Conservation (phyloP, 23 red algal genomes). For the Agarophyton chilense region DNA sequence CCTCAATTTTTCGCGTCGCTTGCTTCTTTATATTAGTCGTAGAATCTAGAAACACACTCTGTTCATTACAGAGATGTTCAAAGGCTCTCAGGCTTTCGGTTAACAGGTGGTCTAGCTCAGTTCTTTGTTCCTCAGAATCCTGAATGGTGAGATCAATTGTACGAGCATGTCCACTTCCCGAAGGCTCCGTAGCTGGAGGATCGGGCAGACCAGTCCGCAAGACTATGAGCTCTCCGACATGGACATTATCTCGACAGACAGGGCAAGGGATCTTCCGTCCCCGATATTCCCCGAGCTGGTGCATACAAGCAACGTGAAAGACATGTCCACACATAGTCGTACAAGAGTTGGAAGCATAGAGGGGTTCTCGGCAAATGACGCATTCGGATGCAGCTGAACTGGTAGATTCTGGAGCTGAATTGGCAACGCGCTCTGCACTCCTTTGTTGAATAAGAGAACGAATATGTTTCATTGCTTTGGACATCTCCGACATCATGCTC, state of each 20-base stretch:
- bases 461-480: neutral
- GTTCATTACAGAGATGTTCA: neutral
- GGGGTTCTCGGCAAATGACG: neutral
- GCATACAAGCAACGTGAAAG: slow-evolving; percentile 4
- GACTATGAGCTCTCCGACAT: neutral
- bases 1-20: neutral
- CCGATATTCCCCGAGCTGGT: neutral
- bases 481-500: neutral
- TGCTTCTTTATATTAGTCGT: neutral
- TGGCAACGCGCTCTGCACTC: neutral
- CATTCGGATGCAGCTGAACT: slow-evolving; percentile 10
- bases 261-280: neutral
- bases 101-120: neutral
- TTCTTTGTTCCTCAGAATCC: neutral
- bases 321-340: slow-evolving; percentile 17
- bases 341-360: neutral
- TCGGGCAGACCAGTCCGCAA: neutral
- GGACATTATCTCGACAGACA: neutral
- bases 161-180: neutral
- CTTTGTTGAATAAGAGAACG: neutral
- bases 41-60: neutral
- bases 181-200: neutral
- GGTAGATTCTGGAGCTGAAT: neutral
- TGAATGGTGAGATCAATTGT: neutral
- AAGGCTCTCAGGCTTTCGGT: neutral